Evolutionary conservation across 345 rosid species (phyloP).

Genomic region (Eucalyptus curtisii): DNA sequence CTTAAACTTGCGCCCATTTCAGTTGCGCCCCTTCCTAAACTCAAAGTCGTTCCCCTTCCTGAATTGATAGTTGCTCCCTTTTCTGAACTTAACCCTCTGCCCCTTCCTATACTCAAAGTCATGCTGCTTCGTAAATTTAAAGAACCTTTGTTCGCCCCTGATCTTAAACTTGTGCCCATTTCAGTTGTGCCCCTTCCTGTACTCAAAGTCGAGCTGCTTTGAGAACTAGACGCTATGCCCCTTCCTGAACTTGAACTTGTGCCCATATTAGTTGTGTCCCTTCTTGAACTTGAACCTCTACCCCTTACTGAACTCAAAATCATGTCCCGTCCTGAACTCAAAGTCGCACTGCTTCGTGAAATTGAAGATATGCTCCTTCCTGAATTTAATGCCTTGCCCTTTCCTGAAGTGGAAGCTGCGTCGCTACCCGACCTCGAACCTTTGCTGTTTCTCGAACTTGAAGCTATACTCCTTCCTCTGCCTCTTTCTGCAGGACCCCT

Average conservation of each 20-base stretch:
- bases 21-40: no score
- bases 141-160: not conserved
- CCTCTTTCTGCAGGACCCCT: not conserved
- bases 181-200: not conserved
- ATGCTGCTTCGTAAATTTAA: not conserved
- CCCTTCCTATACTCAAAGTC: not conserved
- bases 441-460: not conserved
- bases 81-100: not conserved
- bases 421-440: fast-evolving
- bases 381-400: not conserved
- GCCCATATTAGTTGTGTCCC: fast-evolving
- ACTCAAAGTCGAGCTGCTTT: not conserved
- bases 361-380: not conserved
- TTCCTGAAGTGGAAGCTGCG: not conserved
- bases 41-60: not conserved
- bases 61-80: not conserved
- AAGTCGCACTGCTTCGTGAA: not conserved
- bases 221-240: not conserved
- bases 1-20: no score
- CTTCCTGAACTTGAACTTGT: not conserved
- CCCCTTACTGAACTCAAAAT: not conserved
- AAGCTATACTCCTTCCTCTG: not conserved
- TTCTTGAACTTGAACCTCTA: not conserved
- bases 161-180: not conserved
- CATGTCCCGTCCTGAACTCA: not conserved